Evolutionary conservation across 2,329 filamentous ascomycete genomes (phyloP), one percentile per base, ranked within the genome.

Genomic region (Fusarium chuoi): DNA sequence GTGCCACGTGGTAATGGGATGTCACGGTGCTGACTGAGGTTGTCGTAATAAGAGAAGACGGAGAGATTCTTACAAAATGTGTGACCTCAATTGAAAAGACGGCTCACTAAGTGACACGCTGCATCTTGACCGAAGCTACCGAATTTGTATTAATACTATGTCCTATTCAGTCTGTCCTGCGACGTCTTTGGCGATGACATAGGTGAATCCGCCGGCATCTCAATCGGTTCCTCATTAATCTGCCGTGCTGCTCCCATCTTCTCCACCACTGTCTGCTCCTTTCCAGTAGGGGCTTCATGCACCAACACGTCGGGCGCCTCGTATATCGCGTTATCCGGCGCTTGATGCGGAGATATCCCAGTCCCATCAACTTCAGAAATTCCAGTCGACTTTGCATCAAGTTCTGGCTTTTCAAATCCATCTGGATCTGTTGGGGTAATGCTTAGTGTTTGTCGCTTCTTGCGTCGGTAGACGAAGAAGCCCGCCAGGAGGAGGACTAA

Each of bases 201-300:
- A 2, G 41, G 45, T 9, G 20, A n/a, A 22, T 65, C 61, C 15
- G 48, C 61, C 0, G 63, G 61, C 18, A 66, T 48, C 22, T 64
- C 63, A 20, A 65, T 17, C 12, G 63, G 63, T 9, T 58, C 63
- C 42, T 42, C 24, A 39, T 66, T 66, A 7, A 64, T 55, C 12
- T 44, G 61, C 4, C n/a, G 28, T 3, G 39, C 41, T 7, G 18
- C 18, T 0, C 49, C n/a, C 4, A 44, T 33, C 35, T 26, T 35
- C 9, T 57, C 36, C 22, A 44, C 22, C 17, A 24, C 54, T 6
- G 39, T 33, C 39, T 36, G 20, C 30, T 58, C 55, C 30, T 17
- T 22, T 35, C 33, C 26, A 7, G 44, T 28, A 0, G 44, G 44
- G 0, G 20, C 30, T 20, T 49, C 28, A 36, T 57, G 39, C 11